Conservation (phyloP, 164 flowering plant genomes). For the Dillenia turbinata region DNA sequence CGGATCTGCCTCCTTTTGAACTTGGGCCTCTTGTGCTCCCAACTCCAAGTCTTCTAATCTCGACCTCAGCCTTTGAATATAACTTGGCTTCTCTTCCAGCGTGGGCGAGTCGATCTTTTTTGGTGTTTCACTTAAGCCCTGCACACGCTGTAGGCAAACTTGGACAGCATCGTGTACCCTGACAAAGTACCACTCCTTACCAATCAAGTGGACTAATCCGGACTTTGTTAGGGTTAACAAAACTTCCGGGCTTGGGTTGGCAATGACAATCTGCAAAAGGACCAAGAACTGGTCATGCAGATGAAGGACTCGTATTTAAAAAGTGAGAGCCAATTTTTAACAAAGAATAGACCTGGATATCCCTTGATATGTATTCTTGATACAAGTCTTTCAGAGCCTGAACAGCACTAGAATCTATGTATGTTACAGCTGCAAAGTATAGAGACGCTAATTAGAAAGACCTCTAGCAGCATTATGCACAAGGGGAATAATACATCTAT, state of each 20-base stretch:
- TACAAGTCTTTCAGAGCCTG: slow-evolving; percentile 88
- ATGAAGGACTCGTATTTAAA: not conserved
- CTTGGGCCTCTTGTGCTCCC: slow-evolving; percentile 17
- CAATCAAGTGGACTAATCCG: slow-evolving; percentile 72
- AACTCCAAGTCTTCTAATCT: slow-evolving; percentile 49
- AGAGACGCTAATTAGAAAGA: too few species aligned
- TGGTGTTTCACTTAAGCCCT: slow-evolving; percentile 34
- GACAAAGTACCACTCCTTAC: slow-evolving; percentile 96
- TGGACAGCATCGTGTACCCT: slow-evolving; percentile 97
- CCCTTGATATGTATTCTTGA: slow-evolving; percentile 77
- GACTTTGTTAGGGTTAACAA: slow-evolving; percentile 62
- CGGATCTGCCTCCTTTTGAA: slow-evolving; percentile 10
- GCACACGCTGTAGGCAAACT: slow-evolving; percentile 88
- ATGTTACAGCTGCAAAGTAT: slow-evolving; percentile 71
- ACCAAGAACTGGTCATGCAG: not conserved
- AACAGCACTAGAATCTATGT: slow-evolving; percentile 92
- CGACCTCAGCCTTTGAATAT: slow-evolving; percentile 39
- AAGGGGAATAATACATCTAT: not conserved
- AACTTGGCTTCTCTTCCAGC: slow-evolving; percentile 21
- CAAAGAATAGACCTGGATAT: slow-evolving; percentile 60
- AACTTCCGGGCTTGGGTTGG: slow-evolving; percentile 89
- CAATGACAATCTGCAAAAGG: slow-evolving; percentile 65
- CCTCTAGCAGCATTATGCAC: not conserved
- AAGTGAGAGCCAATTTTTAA: not conserved
- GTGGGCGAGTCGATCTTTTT: slow-evolving; percentile 12